Percentiles rank a stretch among this genome's conserved stretches.
Evolutionary conservation across 2,329 filamentous ascomycete species (phyloP).

Genomic region (Fusarium citri): DNA sequence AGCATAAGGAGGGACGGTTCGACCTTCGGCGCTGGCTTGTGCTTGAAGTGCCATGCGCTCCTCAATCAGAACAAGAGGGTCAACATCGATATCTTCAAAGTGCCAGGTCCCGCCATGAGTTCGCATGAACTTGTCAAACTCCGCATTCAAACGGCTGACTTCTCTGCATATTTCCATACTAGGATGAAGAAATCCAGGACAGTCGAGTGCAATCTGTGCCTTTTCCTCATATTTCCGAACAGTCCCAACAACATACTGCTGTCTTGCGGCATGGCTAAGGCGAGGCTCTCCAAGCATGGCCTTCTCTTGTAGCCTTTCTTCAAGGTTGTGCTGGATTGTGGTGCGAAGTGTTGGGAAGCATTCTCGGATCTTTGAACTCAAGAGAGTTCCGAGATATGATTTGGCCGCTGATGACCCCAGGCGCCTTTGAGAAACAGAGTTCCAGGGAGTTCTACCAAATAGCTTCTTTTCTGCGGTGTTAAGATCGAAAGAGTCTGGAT

Average conservation of each 20-base stretch:
- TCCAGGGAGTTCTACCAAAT: slow-evolving; percentile 48
- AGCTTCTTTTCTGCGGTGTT: slow-evolving; percentile 44
- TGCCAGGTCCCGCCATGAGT: slow-evolving; percentile 41
- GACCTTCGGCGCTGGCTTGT: neutral
- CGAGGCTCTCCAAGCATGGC: slow-evolving; percentile 45
- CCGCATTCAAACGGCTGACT: slow-evolving; percentile 31
- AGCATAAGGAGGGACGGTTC: neutral
- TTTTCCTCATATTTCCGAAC: slow-evolving; percentile 41
- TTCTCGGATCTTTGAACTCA: slow-evolving; percentile 51
- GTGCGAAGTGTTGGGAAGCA: slow-evolving; percentile 49
- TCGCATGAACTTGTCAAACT: slow-evolving; percentile 48
- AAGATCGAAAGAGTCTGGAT: slow-evolving; percentile 43
- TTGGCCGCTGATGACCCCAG: slow-evolving; percentile 49
- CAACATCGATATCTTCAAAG: slow-evolving; percentile 43
- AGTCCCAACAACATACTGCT: slow-evolving; percentile 44
- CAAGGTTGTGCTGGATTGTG: slow-evolving; percentile 40
- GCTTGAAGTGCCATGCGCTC: neutral
- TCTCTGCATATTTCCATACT: slow-evolving; percentile 44
- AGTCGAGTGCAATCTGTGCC: slow-evolving; percentile 36
- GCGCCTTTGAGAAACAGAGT: slow-evolving; percentile 34
- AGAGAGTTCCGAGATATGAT: slow-evolving; percentile 45
- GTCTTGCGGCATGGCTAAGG: slow-evolving; percentile 34
- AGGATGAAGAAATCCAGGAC: slow-evolving; percentile 40
- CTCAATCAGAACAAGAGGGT: slow-evolving; percentile 16
- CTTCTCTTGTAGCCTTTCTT: slow-evolving; percentile 17